These are phyloP conservation scores for Phytophthora sp. DNA, from an alignment of 352 stramenopile species.

Conservation along the genomic window DNA sequence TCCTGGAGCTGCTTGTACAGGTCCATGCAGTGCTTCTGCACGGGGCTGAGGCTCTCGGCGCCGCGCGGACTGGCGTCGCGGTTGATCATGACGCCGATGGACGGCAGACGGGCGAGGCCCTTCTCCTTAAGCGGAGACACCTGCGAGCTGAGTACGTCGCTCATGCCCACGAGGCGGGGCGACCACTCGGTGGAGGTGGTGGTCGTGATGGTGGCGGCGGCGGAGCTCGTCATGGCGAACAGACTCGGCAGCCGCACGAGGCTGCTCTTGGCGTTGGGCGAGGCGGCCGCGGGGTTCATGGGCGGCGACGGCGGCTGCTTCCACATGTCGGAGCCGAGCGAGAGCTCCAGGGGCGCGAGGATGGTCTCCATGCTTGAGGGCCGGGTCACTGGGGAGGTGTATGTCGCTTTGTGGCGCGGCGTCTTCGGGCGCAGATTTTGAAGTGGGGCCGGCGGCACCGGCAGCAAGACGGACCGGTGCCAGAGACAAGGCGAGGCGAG, in stretches of 20 bases:
- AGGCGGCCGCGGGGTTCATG: constrained; percentile 1
- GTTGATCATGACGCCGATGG: constrained; percentile 74
- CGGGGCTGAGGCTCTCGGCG: constrained; percentile 48
- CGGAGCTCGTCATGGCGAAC: constrained; percentile 34
- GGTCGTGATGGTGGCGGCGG: not conserved
- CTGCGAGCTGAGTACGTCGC: constrained; percentile 59
- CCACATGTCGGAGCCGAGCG: constrained; percentile 39
- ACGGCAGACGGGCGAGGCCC: constrained; percentile 52
- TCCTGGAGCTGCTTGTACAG: constrained; percentile 66
- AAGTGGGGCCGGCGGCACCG: constrained; percentile 32
- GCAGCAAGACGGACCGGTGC: constrained; percentile 7
- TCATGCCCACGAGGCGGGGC: constrained; percentile 67
- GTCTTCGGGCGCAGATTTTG: constrained; percentile 35
- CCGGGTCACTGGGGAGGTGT: not conserved
- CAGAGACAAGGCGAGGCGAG: constrained; percentile 11
- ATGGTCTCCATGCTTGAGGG: constrained; percentile 58
- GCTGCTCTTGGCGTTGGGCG: constrained; percentile 29
- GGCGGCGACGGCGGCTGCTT: constrained; percentile 28
- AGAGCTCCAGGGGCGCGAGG: constrained; percentile 63
- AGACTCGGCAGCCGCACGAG: constrained; percentile 61
- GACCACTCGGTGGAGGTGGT: constrained; percentile 39
- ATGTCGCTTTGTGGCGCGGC: constrained; percentile 13
- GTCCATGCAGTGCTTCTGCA: constrained; percentile 70
- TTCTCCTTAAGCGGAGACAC: constrained; percentile 52
- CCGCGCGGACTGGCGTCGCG: constrained; percentile 43